phyloP scores from a whole-genome alignment of 345 rosid species.

The Lepidium africanum region DNA sequence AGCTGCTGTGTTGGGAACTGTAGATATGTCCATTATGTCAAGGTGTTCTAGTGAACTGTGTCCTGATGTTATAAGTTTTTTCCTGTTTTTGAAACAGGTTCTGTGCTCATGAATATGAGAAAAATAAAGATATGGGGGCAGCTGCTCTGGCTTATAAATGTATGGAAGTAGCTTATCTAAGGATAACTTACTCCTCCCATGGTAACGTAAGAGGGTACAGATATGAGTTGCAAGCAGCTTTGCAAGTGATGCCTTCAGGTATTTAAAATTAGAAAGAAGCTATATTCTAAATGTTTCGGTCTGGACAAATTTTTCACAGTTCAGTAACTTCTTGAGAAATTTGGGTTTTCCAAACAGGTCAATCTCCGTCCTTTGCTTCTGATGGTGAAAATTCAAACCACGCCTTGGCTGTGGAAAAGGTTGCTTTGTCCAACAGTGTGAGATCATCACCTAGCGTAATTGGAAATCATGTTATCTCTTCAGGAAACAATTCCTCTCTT shows the following conservation, averaged over 20 bases:
- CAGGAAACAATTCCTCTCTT: conserved; percentile 48
- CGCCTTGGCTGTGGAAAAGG: conserved; percentile 52
- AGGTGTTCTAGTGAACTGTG: conserved; percentile 8
- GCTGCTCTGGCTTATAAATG: conserved; percentile 98
- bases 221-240: conserved; percentile 56
- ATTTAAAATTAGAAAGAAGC: conserved; percentile 2
- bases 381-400: conserved; percentile 82
- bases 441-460: conserved; percentile 57
- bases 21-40: conserved; percentile 11
- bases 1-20: not conserved
- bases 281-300: not conserved
- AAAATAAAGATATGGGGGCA: conserved; percentile 76
- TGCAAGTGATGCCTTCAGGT: conserved; percentile 83
- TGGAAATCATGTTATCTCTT: conserved; percentile 58
- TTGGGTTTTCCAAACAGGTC: conserved; percentile 44
- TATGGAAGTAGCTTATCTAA: conserved; percentile 92
- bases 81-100: conserved; percentile 43
- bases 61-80: not conserved
- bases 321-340: not conserved
- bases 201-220: conserved; percentile 55
- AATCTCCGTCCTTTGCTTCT: conserved; percentile 94
- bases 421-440: conserved; percentile 48
- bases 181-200: conserved; percentile 69
- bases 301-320: not conserved
- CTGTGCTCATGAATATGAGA: conserved; percentile 94